These are phyloP conservation scores for Somion occarium DNA, from an alignment of 1,284 basidiomycete species.

Conservation along the genomic window DNA sequence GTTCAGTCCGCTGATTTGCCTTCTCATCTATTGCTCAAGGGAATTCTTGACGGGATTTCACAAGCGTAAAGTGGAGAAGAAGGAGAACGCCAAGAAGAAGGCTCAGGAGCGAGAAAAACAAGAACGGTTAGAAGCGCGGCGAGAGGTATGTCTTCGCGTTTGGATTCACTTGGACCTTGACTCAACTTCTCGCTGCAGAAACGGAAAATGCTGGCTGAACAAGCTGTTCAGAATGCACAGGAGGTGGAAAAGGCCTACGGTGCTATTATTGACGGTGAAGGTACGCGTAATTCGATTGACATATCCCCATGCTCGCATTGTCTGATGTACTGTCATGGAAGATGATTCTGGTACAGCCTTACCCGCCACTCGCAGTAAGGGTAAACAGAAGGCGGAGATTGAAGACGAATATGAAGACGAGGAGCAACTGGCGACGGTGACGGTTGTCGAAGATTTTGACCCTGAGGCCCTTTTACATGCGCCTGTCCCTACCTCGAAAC, in stretches of 20 bases:
- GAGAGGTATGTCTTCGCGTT: constrained; percentile 49
- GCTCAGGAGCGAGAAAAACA: constrained; percentile 66
- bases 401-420: constrained; percentile 72
- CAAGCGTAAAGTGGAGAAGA: constrained; percentile 77
- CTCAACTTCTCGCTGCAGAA: constrained; percentile 37
- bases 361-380: constrained; percentile 16
- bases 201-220: constrained; percentile 64
- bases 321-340: background rate
- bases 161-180: background rate
- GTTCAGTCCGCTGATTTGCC: background rate
- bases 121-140: constrained; percentile 58
- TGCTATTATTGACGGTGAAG: constrained; percentile 38
- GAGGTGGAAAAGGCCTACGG: constrained; percentile 71
- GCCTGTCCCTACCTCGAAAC: constrained; percentile 14
- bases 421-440: constrained; percentile 76
- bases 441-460: constrained; percentile 79
- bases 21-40: constrained; percentile 33
- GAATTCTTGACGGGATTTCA: constrained; percentile 85
- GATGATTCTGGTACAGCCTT: constrained; percentile 28
- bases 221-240: constrained; percentile 63
- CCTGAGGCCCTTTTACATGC: constrained; percentile 54
- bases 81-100: constrained; percentile 64
- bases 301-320: background rate
- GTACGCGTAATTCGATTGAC: constrained; percentile 5
- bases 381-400: constrained; percentile 28